Evolutionary conservation across 73 alveolate genomes (phyloP), one percentile per base, ranked within the genome.

Genomic region (Paramecium pentaurelia): DNA sequence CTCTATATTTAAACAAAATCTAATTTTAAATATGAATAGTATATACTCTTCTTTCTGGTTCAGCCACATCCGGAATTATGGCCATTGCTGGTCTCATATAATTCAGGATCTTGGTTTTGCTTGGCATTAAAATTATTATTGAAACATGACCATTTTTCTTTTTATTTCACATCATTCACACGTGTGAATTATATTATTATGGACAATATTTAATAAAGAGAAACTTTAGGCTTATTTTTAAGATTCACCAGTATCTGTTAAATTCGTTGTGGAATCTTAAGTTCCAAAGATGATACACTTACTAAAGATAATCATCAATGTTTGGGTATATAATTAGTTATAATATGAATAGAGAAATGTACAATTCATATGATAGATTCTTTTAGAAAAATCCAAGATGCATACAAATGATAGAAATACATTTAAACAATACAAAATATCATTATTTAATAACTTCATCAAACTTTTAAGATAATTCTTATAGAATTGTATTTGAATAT

Each of bases 11-110:
- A 95, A 95, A 73, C 58, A 77, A 93, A 88, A 86, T 42, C 91
- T 80, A 80, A 25, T 40, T 7, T 3, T 77, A 38, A 4, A 54
- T 54, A 54, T 6, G 9, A 4, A 0, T 16, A 54, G 22, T 20
- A 28, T 10, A 49, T 73, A 60, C 99, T 95, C 95, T 92, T 86
- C 99, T 97, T 87, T 94, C 96, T 0, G 99, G 99, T 14, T 97
- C 94, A 86, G 96, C 97, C 68, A 98, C 99, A 88, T 98, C 99
- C 12, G 99, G 99, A 34, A 98, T 95, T 93, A 98, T 92, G 84
- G 98, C 97, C 98, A 95, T 95, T 80, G 98, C 98, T 80, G 99
- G 99, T 88, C 97, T 95, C 88, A 98, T 95, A 54, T 96, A 90
- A 58, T 94, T 95, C 86, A 98, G 94, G 77, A 97, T 94, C 88